Conservation (phyloP, 2,329 filamentous ascomycete genomes). For the Colletotrichum sp. region DNA sequence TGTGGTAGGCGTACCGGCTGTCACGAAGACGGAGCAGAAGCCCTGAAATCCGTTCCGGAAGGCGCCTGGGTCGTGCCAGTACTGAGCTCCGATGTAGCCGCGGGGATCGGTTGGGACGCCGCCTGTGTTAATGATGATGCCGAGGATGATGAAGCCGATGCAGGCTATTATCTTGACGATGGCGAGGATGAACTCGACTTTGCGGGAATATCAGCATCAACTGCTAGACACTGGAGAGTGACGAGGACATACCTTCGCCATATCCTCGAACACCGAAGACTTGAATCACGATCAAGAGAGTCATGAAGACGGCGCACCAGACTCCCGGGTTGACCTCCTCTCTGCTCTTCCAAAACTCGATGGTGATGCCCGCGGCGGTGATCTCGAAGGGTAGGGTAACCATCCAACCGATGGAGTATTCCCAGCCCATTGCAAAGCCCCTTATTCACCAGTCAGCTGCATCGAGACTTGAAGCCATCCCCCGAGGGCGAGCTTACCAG, state of each 20-base stretch:
- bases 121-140: background rate
- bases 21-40: conserved; percentile 75
- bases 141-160: background rate
- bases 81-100: conserved; percentile 38
- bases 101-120: conserved; percentile 48
- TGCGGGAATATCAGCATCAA: conserved; percentile 66
- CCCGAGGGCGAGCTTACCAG: conserved; percentile 30
- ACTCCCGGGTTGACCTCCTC: conserved; percentile 76
- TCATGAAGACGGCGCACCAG: conserved; percentile 75
- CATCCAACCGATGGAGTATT: conserved; percentile 26
- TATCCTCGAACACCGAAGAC: conserved; percentile 73
- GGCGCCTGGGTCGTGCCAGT: conserved; percentile 29
- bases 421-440: conserved; percentile 60
- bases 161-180: conserved; percentile 39
- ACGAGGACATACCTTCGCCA: conserved; percentile 67
- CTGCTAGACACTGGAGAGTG: conserved; percentile 51
- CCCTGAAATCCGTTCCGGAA: conserved; percentile 59
- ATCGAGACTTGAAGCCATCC: too few species aligned
- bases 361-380: conserved; percentile 77
- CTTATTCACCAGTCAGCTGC: background rate
- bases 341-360: conserved; percentile 75
- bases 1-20: conserved; percentile 44
- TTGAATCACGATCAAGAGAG: conserved; percentile 69
- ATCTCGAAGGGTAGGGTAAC: conserved; percentile 35
- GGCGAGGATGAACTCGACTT: conserved; percentile 67